Evolutionary conservation across 2,329 filamentous ascomycete species (phyloP).

Genomic region (Xylariaceae sp.): DNA sequence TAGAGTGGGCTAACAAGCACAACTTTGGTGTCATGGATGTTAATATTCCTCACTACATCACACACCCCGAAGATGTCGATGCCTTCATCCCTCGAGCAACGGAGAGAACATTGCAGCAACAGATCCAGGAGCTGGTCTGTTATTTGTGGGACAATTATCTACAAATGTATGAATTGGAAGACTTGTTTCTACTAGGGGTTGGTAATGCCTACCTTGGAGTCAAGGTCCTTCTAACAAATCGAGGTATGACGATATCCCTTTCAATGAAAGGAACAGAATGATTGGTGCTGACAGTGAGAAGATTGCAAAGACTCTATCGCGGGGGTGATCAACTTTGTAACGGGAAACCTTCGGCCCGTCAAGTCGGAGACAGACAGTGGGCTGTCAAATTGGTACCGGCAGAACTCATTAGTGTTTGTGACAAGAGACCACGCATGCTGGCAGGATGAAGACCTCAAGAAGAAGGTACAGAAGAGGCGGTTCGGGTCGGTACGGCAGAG

Average conservation of each 20-base stretch:
- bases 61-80: conserved; percentile 54
- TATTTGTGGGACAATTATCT: conserved; percentile 99
- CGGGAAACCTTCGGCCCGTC: conserved; percentile 70
- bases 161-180: conserved; percentile 66
- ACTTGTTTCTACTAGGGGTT: conserved; percentile 82
- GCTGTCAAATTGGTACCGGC: conserved; percentile 77
- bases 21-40: conserved; percentile 85
- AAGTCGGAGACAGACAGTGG: conserved; percentile 72
- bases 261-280: neutral
- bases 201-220: conserved; percentile 86
- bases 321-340: conserved; percentile 77
- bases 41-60: conserved; percentile 78
- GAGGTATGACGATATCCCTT: conserved; percentile 50
- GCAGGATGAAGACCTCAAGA: conserved; percentile 55
- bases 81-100: conserved; percentile 40
- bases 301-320: conserved; percentile 65
- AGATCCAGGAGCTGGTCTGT: conserved; percentile 68
- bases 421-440: conserved; percentile 72
- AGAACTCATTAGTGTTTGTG: conserved; percentile 76
- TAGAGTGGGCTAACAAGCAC: conserved; percentile 75
- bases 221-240: conserved; percentile 72
- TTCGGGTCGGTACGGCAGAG: conserved; percentile 57
- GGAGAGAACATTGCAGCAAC: conserved; percentile 48
- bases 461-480: conserved; percentile 55
- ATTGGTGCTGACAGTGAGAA: conserved; percentile 20